Evolutionary conservation across 768 basidiomycete species (phyloP).

Genomic region (Tephrocybe sp.): DNA sequence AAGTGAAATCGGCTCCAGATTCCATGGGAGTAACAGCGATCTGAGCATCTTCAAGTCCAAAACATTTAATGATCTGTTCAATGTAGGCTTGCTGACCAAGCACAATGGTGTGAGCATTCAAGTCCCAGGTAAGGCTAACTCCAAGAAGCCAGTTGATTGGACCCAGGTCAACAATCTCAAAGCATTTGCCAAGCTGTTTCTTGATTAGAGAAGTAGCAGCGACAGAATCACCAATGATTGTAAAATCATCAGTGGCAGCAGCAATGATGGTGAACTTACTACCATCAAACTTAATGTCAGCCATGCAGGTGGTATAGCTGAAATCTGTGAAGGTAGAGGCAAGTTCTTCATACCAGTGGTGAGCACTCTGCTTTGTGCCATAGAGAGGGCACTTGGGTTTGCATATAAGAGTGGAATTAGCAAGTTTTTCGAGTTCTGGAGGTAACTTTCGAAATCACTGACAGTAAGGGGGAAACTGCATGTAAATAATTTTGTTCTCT

Average conservation of each 20-base stretch:
- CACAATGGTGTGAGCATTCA: conserved; percentile 20
- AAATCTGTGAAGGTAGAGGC: neutral
- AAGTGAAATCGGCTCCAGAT: neutral
- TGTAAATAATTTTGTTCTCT: conserved; percentile 25
- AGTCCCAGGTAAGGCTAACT: conserved; percentile 18
- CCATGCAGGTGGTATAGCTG: conserved; percentile 7
- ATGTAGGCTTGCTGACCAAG: conserved; percentile 12
- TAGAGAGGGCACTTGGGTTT: conserved; percentile 26
- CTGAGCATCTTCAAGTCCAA: conserved; percentile 8
- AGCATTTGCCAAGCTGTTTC: conserved; percentile 16
- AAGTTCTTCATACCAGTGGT: conserved; percentile 29
- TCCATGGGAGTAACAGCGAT: conserved; percentile 8
- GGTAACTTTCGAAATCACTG: neutral
- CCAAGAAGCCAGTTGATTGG: conserved; percentile 22
- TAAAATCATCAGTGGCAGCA: neutral
- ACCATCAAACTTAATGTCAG: conserved; percentile 14
- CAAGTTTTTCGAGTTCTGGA: neutral
- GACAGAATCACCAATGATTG: conserved; percentile 11
- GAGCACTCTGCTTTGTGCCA: conserved; percentile 34
- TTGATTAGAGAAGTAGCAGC: conserved; percentile 14
- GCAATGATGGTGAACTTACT: conserved; percentile 19
- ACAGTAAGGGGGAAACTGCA: conserved; percentile 19
- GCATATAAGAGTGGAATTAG: conserved; percentile 2
- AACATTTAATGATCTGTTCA: conserved; percentile 17
- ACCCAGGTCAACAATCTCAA: conserved; percentile 27